These are phyloP conservation scores for Aspergillus ochraceus DNA, from an alignment of 2,329 filamentous ascomycete species.

Conservation along the genomic window DNA sequence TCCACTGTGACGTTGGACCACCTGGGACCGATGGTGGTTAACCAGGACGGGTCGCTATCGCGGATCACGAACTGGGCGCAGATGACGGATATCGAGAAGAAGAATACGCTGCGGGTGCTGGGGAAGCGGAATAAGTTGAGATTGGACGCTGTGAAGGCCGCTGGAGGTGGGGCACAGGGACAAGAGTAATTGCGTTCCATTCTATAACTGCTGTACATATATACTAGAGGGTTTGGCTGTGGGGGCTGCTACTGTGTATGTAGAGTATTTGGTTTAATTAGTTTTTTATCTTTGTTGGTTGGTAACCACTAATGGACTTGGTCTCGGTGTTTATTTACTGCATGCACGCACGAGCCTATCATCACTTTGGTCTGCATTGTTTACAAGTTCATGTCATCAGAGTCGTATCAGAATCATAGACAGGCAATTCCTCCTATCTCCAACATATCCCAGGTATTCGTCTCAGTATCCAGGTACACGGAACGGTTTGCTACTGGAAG, in stretches of 20 bases:
- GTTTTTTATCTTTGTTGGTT: neutral
- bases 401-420: neutral
- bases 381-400: neutral
- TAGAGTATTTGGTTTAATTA: too few relatives aligned
- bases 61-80: conserved; percentile 71
- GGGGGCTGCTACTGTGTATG: neutral
- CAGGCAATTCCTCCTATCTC: neutral
- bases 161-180: conserved; percentile 11
- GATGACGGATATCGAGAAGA: conserved; percentile 68
- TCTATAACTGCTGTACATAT: too few relatives aligned
- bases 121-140: conserved; percentile 68
- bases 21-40: conserved; percentile 72
- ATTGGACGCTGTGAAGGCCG: conserved; percentile 54
- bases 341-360: neutral
- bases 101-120: conserved; percentile 66
- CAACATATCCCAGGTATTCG: neutral
- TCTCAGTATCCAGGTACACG: neutral
- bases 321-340: neutral
- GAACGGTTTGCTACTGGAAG: conserved; percentile 11
- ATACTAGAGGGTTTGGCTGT: neutral
- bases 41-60: conserved; percentile 68
- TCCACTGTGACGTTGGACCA: conserved; percentile 61
- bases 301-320: too few relatives aligned
- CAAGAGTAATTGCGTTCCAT: neutral
- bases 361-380: neutral